These are phyloP conservation scores for Poa annua DNA, from an alignment of 176 grass and related monocot species.

Conservation along the genomic window DNA sequence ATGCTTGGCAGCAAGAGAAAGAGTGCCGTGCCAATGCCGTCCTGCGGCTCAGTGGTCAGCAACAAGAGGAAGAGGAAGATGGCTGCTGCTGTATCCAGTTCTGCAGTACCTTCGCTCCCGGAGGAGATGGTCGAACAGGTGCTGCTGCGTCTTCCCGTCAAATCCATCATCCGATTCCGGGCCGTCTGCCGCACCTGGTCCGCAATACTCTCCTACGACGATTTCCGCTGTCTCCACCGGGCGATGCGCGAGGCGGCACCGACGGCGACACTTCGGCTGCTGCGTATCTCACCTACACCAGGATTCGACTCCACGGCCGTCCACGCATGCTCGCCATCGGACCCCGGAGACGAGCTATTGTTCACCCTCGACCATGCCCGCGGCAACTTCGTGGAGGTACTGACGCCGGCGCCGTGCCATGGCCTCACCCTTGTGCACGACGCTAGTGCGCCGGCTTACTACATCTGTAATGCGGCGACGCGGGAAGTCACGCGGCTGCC, in stretches of 20 bases:
- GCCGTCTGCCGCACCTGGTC: constrained; percentile 29
- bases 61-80: background rate
- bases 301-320: background rate
- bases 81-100: background rate
- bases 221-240: constrained; percentile 2
- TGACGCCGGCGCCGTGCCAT: background rate
- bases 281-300: background rate
- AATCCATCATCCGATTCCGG: constrained; percentile 34
- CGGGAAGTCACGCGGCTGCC: constrained; percentile 16
- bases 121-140: constrained; percentile 21
- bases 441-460: background rate
- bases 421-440: constrained; percentile 41
- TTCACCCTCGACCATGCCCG: constrained; percentile 18
- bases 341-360: background rate
- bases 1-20: background rate
- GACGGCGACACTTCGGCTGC: background rate
- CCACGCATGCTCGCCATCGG: background rate
- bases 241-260: background rate
- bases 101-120: background rate
- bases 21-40: background rate
- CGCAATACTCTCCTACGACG: background rate
- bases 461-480: constrained; percentile 42
- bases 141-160: constrained; percentile 9
- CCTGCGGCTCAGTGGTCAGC: background rate
- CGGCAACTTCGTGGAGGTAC: background rate